Evolutionary conservation across 805 yeast genomes (phyloP).

Genomic region (Sporopachydermia quercuum): DNA sequence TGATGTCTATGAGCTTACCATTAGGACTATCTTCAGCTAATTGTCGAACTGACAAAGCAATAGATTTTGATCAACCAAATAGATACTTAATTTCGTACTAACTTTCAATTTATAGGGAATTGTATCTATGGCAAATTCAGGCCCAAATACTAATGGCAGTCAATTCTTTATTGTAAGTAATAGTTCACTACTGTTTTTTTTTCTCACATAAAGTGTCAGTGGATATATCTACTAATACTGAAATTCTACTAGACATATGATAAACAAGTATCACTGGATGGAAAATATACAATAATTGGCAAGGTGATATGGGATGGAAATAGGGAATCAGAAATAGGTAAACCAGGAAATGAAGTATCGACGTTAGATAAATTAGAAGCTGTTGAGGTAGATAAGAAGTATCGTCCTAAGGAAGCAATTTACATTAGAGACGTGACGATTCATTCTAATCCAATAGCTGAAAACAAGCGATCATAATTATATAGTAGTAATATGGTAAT

Average conservation of each 20-base stretch:
- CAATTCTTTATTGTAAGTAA: conserved; percentile 36
- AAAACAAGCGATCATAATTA: conserved; percentile 2
- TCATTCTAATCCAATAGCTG: conserved; percentile 31
- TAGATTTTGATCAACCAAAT: too few relatives aligned
- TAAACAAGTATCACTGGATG: conserved; percentile 13
- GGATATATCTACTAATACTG: not conserved
- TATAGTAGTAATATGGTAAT: not conserved
- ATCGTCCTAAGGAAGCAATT: conserved; percentile 20
- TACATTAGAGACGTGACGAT: conserved; percentile 19
- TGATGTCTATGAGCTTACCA: too few relatives aligned
- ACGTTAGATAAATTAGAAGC: conserved; percentile 16
- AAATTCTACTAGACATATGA: conserved; percentile 13
- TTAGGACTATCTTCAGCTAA: too few relatives aligned
- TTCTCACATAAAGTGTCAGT: not conserved
- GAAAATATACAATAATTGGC: conserved; percentile 16
- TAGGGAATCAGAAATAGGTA: conserved; percentile 1
- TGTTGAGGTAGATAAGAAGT: conserved; percentile 20
- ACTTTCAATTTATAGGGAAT: conserved; percentile 12
- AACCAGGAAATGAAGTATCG: conserved; percentile 12
- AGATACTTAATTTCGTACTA: not conserved
- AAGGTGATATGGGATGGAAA: conserved; percentile 12
- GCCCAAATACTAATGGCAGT: conserved; percentile 46
- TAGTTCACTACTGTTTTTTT: not conserved
- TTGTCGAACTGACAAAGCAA: too few relatives aligned
- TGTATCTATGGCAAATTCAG: conserved; percentile 45